A percentile compares a stretch with the other conserved stretches of the same genome.
Conservation (phyloP, 805 yeast genomes). For the Wickerhamomyces silvicola region DNA sequence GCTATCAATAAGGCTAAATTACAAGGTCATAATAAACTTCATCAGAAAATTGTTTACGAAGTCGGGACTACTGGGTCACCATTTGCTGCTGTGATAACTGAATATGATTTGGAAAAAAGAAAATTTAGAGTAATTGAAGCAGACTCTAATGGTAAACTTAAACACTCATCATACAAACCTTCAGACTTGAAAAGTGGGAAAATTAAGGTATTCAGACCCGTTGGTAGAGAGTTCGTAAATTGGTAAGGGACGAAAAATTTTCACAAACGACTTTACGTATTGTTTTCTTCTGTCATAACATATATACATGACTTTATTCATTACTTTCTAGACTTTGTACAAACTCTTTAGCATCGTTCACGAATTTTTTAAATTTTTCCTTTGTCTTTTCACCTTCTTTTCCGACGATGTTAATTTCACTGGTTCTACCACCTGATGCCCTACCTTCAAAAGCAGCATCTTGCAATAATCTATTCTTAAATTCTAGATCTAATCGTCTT, state of each 20-base stretch:
- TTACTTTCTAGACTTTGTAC: slow-evolving; percentile 6
- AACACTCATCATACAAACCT: slow-evolving; percentile 56
- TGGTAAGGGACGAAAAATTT: slow-evolving; percentile 40
- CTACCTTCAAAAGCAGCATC: slow-evolving; percentile 51
- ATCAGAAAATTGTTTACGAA: slow-evolving; percentile 48
- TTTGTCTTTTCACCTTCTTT: slow-evolving; percentile 14
- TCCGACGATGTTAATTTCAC: slow-evolving; percentile 44
- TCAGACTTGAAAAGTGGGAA: slow-evolving; percentile 74
- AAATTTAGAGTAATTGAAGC: slow-evolving; percentile 65
- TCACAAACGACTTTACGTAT: no score
- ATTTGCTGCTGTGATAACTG: slow-evolving; percentile 56
- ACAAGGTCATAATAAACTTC: slow-evolving; percentile 52
- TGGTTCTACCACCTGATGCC: slow-evolving; percentile 44
- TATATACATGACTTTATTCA: neutral
- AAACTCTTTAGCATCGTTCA: slow-evolving; percentile 13
- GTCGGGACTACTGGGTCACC: slow-evolving; percentile 53
- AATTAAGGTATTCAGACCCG: slow-evolving; percentile 71
- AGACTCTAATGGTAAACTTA: slow-evolving; percentile 43
- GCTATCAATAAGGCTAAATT: slow-evolving; percentile 73
- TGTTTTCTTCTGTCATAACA: no score
- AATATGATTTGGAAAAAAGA: slow-evolving; percentile 66
- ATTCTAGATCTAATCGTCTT: slow-evolving; percentile 38
- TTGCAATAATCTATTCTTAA: slow-evolving; percentile 31
- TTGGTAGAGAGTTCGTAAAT: slow-evolving; percentile 64
- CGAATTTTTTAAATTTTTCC: slow-evolving; percentile 14